These are phyloP conservation scores for Marchantia polymorpha DNA, from an alignment of 225 moss, liverwort and hornwort species.

Conservation along the genomic window DNA sequence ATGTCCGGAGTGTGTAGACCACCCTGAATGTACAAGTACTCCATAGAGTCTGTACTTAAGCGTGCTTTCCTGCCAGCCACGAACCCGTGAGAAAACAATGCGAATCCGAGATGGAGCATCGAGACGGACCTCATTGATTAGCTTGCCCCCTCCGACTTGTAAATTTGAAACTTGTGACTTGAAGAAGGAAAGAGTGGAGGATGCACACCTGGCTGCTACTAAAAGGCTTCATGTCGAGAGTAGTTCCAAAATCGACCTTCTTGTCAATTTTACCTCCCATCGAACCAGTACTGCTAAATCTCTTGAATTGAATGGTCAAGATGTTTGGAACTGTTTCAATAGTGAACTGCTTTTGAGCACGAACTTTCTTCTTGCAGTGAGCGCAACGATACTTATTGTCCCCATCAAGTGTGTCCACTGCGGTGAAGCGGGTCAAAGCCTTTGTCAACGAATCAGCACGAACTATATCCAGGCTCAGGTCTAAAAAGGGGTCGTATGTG, in stretches of 20 bases:
- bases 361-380: slow-evolving; percentile 82
- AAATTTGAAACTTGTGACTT: neutral
- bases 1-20: slow-evolving; percentile 96
- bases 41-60: slow-evolving; percentile 83
- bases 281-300: slow-evolving; percentile 72
- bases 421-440: slow-evolving; percentile 85
- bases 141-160: too few relatives aligned
- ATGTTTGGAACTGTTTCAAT: slow-evolving; percentile 82
- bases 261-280: slow-evolving; percentile 92
- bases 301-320: slow-evolving; percentile 90
- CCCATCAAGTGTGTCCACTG: slow-evolving; percentile 90
- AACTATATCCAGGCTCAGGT: slow-evolving; percentile 86
- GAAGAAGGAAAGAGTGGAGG: too few relatives aligned
- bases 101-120: neutral
- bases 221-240: slow-evolving; percentile 82
- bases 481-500: slow-evolving; percentile 86
- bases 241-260: slow-evolving; percentile 89
- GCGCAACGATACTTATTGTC: slow-evolving; percentile 91
- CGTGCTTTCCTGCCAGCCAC: slow-evolving; percentile 53
- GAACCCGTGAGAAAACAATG: neutral
- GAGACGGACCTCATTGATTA: neutral
- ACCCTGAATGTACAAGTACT: slow-evolving; percentile 87
- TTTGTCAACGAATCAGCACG: slow-evolving; percentile 82
- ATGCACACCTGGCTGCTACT: slow-evolving; percentile 67
- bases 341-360: slow-evolving; percentile 82